Evolutionary conservation across 2,329 filamentous ascomycete species (phyloP), one percentile per base, ranked within the genome.

Genomic region (Dactylellina sp.): DNA sequence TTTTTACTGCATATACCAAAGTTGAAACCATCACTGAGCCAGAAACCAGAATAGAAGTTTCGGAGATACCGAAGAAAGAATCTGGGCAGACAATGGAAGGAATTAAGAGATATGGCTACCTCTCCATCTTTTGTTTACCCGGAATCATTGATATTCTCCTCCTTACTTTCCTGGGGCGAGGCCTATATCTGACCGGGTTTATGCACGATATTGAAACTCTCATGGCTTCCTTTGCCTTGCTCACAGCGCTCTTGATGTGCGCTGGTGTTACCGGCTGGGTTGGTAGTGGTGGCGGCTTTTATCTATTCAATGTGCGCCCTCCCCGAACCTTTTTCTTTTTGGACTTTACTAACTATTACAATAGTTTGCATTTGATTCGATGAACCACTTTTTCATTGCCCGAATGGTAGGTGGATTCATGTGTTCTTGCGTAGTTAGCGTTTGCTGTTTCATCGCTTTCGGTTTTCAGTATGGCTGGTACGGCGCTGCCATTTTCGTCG

Each of bases 211-310:
- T 81, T 0, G 81, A 85, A 32, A 82, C 85, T 70, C 81, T 84
- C 28, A 84, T 83, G 76, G 86, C 86, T 1, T 87, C 86, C 0
- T 83, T 84, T 56, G 87, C 86, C 1, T 79, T 89, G 42, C 84
- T 89, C 82, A 84, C 86, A 11, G 85, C 86, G 1, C 81, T 89
- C 6, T 80, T 89, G 11, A 81, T 89, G 22, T 87, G 86, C 6
- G 86, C 87, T 42, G 87, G 85, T 4, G 85, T 88, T 50, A 87
- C 86, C 22, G 87, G 86, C 5, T 89, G 86, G 86, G 87, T 89
- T 42, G 86, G 86, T 5, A 87, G 86, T 64, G 86, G 86, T 25
- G 87, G 87, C 1, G 86, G 85, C 32, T 89, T 88, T 79, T 89
- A 89, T 75, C 83, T 89, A 39, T 79, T 78, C 37, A 80, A 81